Conservation (phyloP, 2,329 filamentous ascomycete species). For the Ambrosiella xylebori region DNA sequence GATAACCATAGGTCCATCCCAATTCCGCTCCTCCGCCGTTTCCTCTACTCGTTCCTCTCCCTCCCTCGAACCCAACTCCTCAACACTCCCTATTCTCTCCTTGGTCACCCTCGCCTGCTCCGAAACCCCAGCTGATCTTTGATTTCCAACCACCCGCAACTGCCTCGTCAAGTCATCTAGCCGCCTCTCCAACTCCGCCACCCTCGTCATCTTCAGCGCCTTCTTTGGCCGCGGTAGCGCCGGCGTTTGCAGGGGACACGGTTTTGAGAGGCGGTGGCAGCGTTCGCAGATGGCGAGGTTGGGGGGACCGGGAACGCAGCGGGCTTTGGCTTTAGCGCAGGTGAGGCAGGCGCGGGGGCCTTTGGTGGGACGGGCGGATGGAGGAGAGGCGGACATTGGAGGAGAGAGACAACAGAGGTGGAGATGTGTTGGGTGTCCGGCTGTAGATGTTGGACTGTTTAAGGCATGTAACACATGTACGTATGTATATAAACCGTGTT, state of each 20-base stretch:
- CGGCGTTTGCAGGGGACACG: constrained; percentile 29
- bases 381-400: not conserved
- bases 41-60: not conserved
- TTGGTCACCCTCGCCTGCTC: not conserved
- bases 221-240: constrained; percentile 31
- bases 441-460: no score
- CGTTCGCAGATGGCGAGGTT: constrained; percentile 29
- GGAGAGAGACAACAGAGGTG: not conserved
- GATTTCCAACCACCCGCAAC: constrained; percentile 15
- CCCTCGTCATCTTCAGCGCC: constrained; percentile 29
- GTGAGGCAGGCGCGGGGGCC: constrained; percentile 33
- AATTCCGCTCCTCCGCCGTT: not conserved
- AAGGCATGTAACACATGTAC: no score
- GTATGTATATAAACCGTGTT: no score
- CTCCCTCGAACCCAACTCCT: not conserved
- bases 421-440: not conserved
- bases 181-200: constrained; percentile 33
- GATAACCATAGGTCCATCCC: no score
- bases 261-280: constrained; percentile 30
- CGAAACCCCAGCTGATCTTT: no score
- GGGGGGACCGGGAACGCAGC: constrained; percentile 28
- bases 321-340: constrained; percentile 34
- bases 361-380: constrained; percentile 16
- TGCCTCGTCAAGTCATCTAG: constrained; percentile 32
- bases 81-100: not conserved